Percentiles rank a stretch among this genome's conserved stretches.
Conservation (phyloP, 768 basidiomycete species). For the Boletus barrowsii region DNA sequence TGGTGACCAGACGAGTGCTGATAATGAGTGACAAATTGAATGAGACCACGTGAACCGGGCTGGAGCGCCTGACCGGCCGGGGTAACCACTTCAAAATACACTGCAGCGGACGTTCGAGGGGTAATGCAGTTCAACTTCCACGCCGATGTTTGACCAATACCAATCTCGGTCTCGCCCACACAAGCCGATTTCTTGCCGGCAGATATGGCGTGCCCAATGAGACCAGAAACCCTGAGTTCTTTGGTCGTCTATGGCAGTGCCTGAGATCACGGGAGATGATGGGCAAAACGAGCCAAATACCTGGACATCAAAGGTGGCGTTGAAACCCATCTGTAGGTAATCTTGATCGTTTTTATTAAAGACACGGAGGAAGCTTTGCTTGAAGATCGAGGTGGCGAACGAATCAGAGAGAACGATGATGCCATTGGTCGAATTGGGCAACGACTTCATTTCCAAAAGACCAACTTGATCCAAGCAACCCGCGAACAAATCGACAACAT, state of each 20-base stretch:
- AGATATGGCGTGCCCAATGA: slow-evolving; percentile 97
- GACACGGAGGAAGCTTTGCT: slow-evolving; percentile 92
- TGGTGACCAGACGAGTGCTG: slow-evolving; percentile 96
- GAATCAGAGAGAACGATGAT: slow-evolving; percentile 95
- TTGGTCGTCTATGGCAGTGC: slow-evolving; percentile 76
- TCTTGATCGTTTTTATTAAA: slow-evolving; percentile 94
- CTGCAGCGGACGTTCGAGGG: slow-evolving; percentile 82
- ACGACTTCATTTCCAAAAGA: slow-evolving; percentile 93
- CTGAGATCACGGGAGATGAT: neutral
- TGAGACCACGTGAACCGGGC: slow-evolving; percentile 87
- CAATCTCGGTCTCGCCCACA: slow-evolving; percentile 98
- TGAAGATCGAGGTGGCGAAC: slow-evolving; percentile 97
- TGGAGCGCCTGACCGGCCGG: slow-evolving; percentile 92
- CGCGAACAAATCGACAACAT: slow-evolving; percentile 92
- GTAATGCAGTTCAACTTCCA: slow-evolving; percentile 96
- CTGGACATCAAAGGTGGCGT: slow-evolving; percentile 98
- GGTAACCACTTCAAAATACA: slow-evolving; percentile 98
- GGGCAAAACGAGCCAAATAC: slow-evolving; percentile 36
- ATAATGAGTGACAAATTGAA: slow-evolving; percentile 98
- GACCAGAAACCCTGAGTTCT: slow-evolving; percentile 95
- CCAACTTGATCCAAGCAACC: slow-evolving; percentile 99
- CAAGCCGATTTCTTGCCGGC: slow-evolving; percentile 95
- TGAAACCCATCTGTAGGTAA: slow-evolving; percentile 95
- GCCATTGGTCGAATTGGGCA: slow-evolving; percentile 95
- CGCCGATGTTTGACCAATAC: slow-evolving; percentile 96